These are phyloP conservation scores for Trypanosoma theileri DNA, from an alignment of 208 protist species.

Conservation along the genomic window DNA sequence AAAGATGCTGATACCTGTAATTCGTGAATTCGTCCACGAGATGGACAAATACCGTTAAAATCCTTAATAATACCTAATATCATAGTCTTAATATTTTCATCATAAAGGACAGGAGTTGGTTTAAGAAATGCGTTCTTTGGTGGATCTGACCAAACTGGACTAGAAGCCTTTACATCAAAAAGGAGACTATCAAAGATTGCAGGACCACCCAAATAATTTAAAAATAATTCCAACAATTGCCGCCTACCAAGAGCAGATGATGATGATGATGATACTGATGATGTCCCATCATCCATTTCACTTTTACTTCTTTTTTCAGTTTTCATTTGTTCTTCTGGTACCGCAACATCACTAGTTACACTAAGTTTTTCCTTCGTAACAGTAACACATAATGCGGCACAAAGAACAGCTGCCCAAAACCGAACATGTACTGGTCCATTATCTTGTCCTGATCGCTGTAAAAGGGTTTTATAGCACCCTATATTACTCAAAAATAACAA, in stretches of 20 bases:
- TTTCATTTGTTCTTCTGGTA: background rate
- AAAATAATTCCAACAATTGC: constrained; percentile 47
- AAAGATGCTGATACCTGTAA: background rate
- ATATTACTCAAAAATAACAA: constrained; percentile 39
- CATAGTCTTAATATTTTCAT: constrained; percentile 37
- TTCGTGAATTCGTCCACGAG: background rate
- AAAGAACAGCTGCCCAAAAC: constrained; percentile 66
- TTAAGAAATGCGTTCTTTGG: constrained; percentile 45
- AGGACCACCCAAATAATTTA: constrained; percentile 48
- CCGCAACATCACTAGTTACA: background rate
- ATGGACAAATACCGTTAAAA: constrained; percentile 29
- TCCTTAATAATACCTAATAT: constrained; percentile 22
- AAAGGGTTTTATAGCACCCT: constrained; percentile 43
- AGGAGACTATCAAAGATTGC: constrained; percentile 65
- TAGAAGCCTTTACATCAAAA: constrained; percentile 71
- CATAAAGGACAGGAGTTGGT: constrained; percentile 51
- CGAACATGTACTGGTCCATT: constrained; percentile 49
- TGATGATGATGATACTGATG: background rate
- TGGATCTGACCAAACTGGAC: constrained; percentile 56
- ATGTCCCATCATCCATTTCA: background rate
- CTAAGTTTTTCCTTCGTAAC: constrained; percentile 3
- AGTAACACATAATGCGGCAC: constrained; percentile 46
- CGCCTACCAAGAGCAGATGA: constrained; percentile 3
- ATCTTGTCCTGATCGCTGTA: constrained; percentile 46
- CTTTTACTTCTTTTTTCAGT: background rate